Percentiles rank a stretch among this genome's conserved stretches.
Evolutionary conservation across 1,284 basidiomycete species (phyloP).

Genomic region (Marasmius oreades): DNA sequence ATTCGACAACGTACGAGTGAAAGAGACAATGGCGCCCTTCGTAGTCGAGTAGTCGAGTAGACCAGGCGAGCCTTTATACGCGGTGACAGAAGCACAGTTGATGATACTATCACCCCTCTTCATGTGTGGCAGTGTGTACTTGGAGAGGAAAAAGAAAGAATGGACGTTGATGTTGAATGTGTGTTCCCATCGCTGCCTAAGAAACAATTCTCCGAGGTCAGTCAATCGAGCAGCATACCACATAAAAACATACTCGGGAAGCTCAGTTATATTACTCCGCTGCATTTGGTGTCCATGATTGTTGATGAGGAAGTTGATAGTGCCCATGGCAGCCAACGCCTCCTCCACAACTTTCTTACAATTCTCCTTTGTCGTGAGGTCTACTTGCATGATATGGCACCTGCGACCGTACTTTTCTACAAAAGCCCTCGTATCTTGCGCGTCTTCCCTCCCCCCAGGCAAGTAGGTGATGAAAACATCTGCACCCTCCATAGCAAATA

Average conservation of each 20-base stretch:
- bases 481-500: slow-evolving; percentile 63
- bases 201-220: neutral
- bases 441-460: slow-evolving; percentile 39
- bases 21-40: slow-evolving; percentile 56
- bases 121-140: slow-evolving; percentile 56
- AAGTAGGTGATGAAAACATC: slow-evolving; percentile 67
- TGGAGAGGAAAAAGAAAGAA: slow-evolving; percentile 53
- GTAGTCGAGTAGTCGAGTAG: slow-evolving; percentile 54
- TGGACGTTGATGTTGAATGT: slow-evolving; percentile 58
- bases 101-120: slow-evolving; percentile 59
- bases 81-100: slow-evolving; percentile 61
- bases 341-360: neutral
- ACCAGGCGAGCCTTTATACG: slow-evolving; percentile 40
- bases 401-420: neutral
- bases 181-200: slow-evolving; percentile 39
- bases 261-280: neutral
- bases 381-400: neutral
- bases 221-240: neutral
- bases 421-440: neutral
- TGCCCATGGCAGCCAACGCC: neutral
- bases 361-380: neutral
- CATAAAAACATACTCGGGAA: neutral
- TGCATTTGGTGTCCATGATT: neutral
- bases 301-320: neutral
- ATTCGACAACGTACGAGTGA: slow-evolving; percentile 51